These are phyloP conservation scores for Cladobotryum protrusum DNA, from an alignment of 2,329 filamentous ascomycete genomes.

Conservation along the genomic window DNA sequence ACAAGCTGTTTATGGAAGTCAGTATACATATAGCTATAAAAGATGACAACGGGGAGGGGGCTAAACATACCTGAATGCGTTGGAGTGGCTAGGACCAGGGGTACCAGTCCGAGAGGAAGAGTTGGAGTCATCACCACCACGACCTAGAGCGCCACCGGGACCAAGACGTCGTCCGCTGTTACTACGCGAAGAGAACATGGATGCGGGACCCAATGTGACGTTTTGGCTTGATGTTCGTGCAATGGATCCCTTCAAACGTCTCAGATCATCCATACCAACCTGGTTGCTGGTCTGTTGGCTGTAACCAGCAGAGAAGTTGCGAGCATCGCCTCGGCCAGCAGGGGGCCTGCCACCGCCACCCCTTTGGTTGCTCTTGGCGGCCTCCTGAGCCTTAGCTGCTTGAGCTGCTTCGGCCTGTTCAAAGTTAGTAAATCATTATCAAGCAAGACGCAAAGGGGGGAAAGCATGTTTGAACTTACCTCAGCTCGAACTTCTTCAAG, in stretches of 20 bases:
- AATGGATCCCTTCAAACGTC: slow-evolving; percentile 64
- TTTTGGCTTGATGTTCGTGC: slow-evolving; percentile 57
- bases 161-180: slow-evolving; percentile 81
- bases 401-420: slow-evolving; percentile 62
- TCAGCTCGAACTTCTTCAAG: slow-evolving; percentile 85
- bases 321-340: slow-evolving; percentile 78
- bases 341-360: slow-evolving; percentile 63
- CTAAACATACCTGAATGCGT: slow-evolving; percentile 81
- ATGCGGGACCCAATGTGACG: slow-evolving; percentile 70
- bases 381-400: slow-evolving; percentile 75
- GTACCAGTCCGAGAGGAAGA: slow-evolving; percentile 86
- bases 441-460: background rate
- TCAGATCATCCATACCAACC: slow-evolving; percentile 85
- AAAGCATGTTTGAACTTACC: slow-evolving; percentile 36
- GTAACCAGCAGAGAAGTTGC: slow-evolving; percentile 71
- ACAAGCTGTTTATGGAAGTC: slow-evolving; percentile 35
- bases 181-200: slow-evolving; percentile 82
- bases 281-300: slow-evolving; percentile 73
- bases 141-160: slow-evolving; percentile 64
- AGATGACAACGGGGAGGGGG: background rate
- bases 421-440: slow-evolving; percentile 17
- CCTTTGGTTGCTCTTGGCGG: slow-evolving; percentile 54
- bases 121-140: slow-evolving; percentile 76
- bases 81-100: slow-evolving; percentile 65
- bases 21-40: slow-evolving; percentile 3